Base-by-base conservation (phyloP, 768 basidiomycete species). In the Russula lepida region DNA sequence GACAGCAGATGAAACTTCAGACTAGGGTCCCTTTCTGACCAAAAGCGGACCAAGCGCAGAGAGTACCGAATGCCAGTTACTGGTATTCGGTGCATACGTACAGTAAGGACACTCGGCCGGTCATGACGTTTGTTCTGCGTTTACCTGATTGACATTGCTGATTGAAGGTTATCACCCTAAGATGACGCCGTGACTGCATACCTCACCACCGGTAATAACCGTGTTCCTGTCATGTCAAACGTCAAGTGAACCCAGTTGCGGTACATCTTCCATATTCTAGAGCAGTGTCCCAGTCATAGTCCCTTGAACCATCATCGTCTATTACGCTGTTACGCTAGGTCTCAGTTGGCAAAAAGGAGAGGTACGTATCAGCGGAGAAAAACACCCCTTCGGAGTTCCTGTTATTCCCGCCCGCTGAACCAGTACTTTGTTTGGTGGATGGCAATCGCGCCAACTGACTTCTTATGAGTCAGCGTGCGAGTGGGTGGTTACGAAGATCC, bases 401-500 rank as follows among this genome's bases (percentile, higher is more conserved):
- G 73, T 98, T 98, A 78, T 98, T 98, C 0, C 95, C 97, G n/a
- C 97, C 97, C 0, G 95, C 90, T 27, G 92, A 94, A 52, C 90
- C 97, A 3, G 88, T 94, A 98, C 69, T 98, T 97, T 4, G 91
- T 92, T 1, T 95, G 95, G 71, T 98, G 95, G 58, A 99, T 86
- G 5, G 95, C 89, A 51, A 99, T 79, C 0, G 95, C 85, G 59
- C 97, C 85, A 2, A 99, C 93, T 15, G 90, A 92, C 74, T 99
- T 99, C 75, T 98, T 98, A 72, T 99, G 97, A n/a, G 97, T 99
- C 44, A 99, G 78, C 13, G 94, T 97, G n/a, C n/a, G n/a, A n/a
- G n/a, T n/a, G n/a, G n/a, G n/a, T n/a, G n/a, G n/a, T n/a, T n/a
- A n/a, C n/a, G n/a, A n/a, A n/a, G n/a, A n/a, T n/a, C n/a, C n/a